Evolutionary conservation across 306 rosid species (phyloP).

Genomic region (Trifolium dubium): DNA sequence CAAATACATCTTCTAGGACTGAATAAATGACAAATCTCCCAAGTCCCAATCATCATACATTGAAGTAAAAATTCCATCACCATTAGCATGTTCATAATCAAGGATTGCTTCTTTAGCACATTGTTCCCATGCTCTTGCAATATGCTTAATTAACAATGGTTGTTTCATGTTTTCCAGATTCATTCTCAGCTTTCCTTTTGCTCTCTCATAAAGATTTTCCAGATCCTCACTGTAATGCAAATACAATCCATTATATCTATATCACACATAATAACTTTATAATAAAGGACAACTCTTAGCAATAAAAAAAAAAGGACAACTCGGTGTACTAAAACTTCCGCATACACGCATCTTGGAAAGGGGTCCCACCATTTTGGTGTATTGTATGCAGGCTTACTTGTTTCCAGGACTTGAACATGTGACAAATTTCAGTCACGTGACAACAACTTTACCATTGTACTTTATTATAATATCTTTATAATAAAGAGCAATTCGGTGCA

Average conservation of each 20-base stretch:
- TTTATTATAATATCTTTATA: too few relatives aligned
- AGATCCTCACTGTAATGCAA: conserved; percentile 36
- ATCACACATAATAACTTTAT: too few relatives aligned
- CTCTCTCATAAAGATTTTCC: conserved; percentile 36
- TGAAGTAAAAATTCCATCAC: conserved; percentile 65
- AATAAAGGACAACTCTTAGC: too few relatives aligned
- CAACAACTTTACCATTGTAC: too few relatives aligned
- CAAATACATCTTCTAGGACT: not conserved
- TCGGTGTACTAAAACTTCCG: too few relatives aligned
- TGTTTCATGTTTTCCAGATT: not conserved
- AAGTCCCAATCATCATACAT: conserved; percentile 43
- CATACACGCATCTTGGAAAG: too few relatives aligned
- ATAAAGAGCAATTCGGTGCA: too few relatives aligned
- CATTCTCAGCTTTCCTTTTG: conserved; percentile 34
- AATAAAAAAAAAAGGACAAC: too few relatives aligned
- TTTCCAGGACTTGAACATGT: too few relatives aligned
- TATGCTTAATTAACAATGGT: conserved; percentile 49
- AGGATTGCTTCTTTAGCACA: conserved; percentile 50
- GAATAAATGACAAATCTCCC: conserved; percentile 36
- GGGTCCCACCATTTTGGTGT: too few relatives aligned
- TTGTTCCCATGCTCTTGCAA: conserved; percentile 53
- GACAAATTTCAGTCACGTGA: too few relatives aligned
- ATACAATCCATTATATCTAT: not conserved
- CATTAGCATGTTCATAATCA: conserved; percentile 49
- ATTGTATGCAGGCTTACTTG: too few relatives aligned